Base-by-base conservation (phyloP, 2,329 filamentous ascomycete species). In the Talaromyces marneffei region DNA sequence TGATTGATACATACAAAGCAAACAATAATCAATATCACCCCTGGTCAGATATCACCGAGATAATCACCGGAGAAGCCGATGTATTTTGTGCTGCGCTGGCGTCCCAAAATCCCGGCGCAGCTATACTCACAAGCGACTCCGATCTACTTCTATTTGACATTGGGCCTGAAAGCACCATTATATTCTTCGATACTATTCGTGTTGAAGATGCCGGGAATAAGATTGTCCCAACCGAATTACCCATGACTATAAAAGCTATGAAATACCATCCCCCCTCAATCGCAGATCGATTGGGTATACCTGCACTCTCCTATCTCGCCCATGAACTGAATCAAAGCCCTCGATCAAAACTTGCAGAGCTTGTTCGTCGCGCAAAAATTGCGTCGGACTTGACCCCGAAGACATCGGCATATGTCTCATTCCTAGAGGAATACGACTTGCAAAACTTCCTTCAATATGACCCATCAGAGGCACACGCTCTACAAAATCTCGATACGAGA, bases 51-150 rank as follows among this genome's bases (percentile, higher is more conserved):
- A 67, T 76, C 5, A 81, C 79, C 0, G 75, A 79, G 25, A 80
- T 94, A 12, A 87, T 96, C 0, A 86, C 91, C 0, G 92, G 90
- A 0, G 93, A 97, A 75, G 93, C 93, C 1, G 93, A 97, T 70
- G 75, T 81, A 25, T 94, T 85, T 75, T 96, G 92, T 71, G 91
- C 91, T 2, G 75, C 81, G 14, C 80, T 86, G 58, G 81, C 90
- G 6, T 79, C 79, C n/a, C 64, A 77, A 2, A 70, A 55, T 18
- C 37, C 79, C 31, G 85, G 84, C 0, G 77, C 79, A 1, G 82
- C 91, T 14, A 78, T 87, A 29, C 75, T 97, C 6, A 95, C 91
- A 0, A 87, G 86, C n/a, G 93, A 97, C 69, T 95, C 92, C 0
- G 93, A 97, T 70, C 80, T 97, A 8, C 78, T 96, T 0, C 81